Evolutionary conservation across 805 yeast genomes (phyloP), one percentile per base, ranked within the genome.

Genomic region (Barnettozyma sp.): DNA sequence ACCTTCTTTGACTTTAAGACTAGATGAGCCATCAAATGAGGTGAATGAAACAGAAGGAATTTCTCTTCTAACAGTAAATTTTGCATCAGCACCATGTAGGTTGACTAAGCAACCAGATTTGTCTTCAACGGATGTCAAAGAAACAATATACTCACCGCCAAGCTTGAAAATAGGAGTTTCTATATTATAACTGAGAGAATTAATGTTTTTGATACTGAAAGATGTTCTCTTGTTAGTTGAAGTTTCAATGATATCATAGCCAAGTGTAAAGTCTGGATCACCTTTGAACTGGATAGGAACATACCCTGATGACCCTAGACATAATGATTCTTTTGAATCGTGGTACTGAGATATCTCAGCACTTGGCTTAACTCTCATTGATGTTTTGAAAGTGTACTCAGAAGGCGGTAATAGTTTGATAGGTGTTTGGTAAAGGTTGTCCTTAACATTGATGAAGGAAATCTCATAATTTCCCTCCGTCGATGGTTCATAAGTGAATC

Each of bases 391-490:
- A 2, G 81, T 68, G 49, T 69, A 74, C 21, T 69, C 66, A 1
- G 54, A 45, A 1, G 42, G 36, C 6, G 69, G 68, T 3, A 33
- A 28, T 26, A 68, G 46, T 7, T 50, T 31, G 14, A 65, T 60
- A 12, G 62, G 63, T 7, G 61, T 62, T 17, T 66, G 63, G 52
- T 82, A 77, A 35, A 83, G 68, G 40, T 73, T 71, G 50, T 86
- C 95, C 24, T 71, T 69, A 19, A 87, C 54, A 10, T 70, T 62
- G 23, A 71, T 63, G 58, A 92, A 84, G 20, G 74, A 76, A 37
- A 90, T 79, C 21, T 77, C 77, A 54, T 82, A 92, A 20, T 71
- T 72, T 2, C 98, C 98, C 46, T 86, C 95, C 3, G 69, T 63
- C 2, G 76, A 70, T 4, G 99, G 97, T 41, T 72, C 73, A 58